Conservation (phyloP, 345 rosid species). For the Eucalyptus sp. region DNA sequence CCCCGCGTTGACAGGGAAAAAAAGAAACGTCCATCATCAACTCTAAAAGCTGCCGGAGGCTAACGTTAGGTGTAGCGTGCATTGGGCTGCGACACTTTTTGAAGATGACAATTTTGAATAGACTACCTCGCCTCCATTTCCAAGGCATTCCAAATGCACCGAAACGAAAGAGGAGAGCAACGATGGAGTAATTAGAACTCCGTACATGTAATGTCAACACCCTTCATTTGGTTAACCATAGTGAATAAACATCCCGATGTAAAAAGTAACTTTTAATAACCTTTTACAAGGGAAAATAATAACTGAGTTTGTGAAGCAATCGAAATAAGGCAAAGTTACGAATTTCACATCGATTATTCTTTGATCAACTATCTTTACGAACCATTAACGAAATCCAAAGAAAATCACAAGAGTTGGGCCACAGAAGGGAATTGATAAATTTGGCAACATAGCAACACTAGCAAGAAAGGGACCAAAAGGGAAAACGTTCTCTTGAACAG, state of each 20-base stretch:
- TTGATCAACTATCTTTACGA: not conserved
- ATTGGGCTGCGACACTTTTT: not conserved
- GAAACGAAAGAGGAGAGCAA: too few relatives aligned
- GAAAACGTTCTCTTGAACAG: not conserved
- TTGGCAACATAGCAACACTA: not conserved
- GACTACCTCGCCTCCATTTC: too few relatives aligned
- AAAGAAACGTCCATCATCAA: not conserved
- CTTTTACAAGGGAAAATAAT: not conserved
- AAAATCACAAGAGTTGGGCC: not conserved
- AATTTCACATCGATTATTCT: not conserved
- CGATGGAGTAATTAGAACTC: rapidly evolving
- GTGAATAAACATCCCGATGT: too few relatives aligned
- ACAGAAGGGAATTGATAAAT: not conserved
- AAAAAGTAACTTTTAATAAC: too few relatives aligned
- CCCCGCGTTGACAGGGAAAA: too few relatives aligned
- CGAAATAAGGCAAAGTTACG: not conserved
- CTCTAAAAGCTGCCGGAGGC: too few relatives aligned
- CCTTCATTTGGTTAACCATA: rapidly evolving
- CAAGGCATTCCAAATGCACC: rapidly evolving
- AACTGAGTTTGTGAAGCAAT: not conserved
- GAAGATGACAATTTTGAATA: not conserved
- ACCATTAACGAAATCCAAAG: not conserved
- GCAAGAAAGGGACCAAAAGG: not conserved
- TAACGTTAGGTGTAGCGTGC: not conserved
- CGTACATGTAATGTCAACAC: not conserved